Percentiles rank a stretch among this genome's conserved stretches.
These are phyloP conservation scores for Trypanosoma boissoni DNA, from an alignment of 208 protist genomes.

Conservation along the genomic window DNA sequence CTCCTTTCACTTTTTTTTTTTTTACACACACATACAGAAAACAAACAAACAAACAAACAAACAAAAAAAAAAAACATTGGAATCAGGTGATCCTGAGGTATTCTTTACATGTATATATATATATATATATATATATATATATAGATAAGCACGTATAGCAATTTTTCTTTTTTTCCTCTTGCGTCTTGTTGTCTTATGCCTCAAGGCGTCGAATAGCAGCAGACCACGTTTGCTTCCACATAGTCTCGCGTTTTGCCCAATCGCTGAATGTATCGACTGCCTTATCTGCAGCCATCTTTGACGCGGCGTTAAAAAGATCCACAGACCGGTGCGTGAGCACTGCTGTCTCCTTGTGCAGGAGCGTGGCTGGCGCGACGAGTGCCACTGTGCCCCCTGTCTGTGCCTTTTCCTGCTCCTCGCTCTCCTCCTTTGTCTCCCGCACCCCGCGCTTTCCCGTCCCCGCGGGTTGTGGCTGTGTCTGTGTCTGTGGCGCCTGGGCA, in stretches of 20 bases:
- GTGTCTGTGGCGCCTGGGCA: background rate
- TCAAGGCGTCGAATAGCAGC: slow-evolving; percentile 47
- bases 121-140: slow-evolving; percentile 6
- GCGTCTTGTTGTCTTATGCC: background rate
- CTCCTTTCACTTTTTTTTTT: too few species aligned
- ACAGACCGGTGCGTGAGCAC: slow-evolving; percentile 51
- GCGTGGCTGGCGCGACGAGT: slow-evolving; percentile 52
- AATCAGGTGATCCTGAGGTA: background rate
- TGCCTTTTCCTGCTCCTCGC: slow-evolving; percentile 2
- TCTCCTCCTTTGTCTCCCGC: slow-evolving; percentile 1
- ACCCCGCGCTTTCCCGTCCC: slow-evolving; percentile 2
- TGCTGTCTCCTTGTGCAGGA: slow-evolving; percentile 56
- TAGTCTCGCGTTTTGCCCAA: slow-evolving; percentile 50
- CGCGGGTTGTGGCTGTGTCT: background rate
- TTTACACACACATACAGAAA: background rate
- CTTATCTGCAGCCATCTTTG: slow-evolving; percentile 36
- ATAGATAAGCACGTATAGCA: background rate
- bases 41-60: slow-evolving; percentile 3
- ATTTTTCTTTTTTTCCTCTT: background rate
- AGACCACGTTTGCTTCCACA: slow-evolving; percentile 58
- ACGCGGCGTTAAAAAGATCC: slow-evolving; percentile 34
- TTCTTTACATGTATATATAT: background rate
- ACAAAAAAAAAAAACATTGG: background rate
- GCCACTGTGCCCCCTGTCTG: slow-evolving; percentile 21
- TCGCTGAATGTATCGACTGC: slow-evolving; percentile 42